Base-by-base conservation (phyloP, 495 filamentous ascomycete species). In the Neurospora cerealis region DNA sequence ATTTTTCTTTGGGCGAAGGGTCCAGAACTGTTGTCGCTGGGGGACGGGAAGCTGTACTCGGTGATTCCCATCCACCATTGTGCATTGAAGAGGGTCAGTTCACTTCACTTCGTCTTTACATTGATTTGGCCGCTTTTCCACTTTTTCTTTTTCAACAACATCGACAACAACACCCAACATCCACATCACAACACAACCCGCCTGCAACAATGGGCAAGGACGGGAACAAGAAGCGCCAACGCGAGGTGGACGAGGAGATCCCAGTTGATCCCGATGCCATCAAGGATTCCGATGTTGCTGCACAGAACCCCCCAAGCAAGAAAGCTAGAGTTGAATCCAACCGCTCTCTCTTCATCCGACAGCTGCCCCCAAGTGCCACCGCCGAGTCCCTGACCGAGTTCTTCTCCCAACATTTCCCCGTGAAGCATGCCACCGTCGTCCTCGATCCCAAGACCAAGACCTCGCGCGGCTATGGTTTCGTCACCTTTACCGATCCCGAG, bases 381-480 rank as follows among this genome's bases (percentile, higher is more conserved):
- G 90, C 89, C 78, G 94, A 98, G 73, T 86, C 85, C 54, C 87
- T 99, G 40, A 91, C 93, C 60, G 89, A 92, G 74, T 89, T 92
- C 82, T 99, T 99, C 83, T 99, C 96, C 5, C 90, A 97, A 81
- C 90, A 91, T 71, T 98, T 93, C 79, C 93, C 97, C 32, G 87
- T 98, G 79, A 98, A 97, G 80, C 96, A 98, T 82, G 95, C 95
- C 70, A 92, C 91, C 6, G 93, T 94, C 15, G 93, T 99, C 24
- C 83, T 88, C 40, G 94, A 98, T 80, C 87, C 91, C 1, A 82
- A 87, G 73, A 96, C 93, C 8, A 97, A 97, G 78, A 83, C 88
- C 69, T 97, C 92, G 24, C 92, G 93, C 76, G 95, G 95, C 11
- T 99, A 92, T 81, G 96, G 96, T 69, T 99, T 99, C 82, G 95